Base-by-base conservation (phyloP, 345 rosid genomes). In the Aegle marmelos region DNA sequence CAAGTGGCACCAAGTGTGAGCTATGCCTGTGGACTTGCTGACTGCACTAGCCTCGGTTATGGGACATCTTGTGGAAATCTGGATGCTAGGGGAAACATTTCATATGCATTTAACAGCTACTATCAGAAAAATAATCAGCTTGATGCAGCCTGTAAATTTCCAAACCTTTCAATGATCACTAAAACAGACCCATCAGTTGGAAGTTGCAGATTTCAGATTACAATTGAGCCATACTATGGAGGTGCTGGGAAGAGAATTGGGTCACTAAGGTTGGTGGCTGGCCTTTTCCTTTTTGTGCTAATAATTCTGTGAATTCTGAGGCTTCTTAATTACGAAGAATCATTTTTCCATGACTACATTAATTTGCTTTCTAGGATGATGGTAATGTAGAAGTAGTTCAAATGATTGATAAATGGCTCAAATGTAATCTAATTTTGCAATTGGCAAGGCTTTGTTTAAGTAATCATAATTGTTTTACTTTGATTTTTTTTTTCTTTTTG, bases 91-190 rank as follows among this genome's bases (percentile, higher is more conserved):
- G 86, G 86, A 54, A 96, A 94, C 79, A 90, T 96, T 67, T 96
- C 98, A 1, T 96, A 84, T 74, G 99, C 99, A 2, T 92, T 92
- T 58, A 94, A 96, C 68, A 96, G 98, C 85, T 96, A 92, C 79
- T 96, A 82, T 83, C 99, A 96, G 91, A 88, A 39, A 30, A 78
- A 91, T 14, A 87, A 96, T 81, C 99, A 96, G 86, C 82, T 78
- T 0, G 97, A 94, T 2, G 77, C 14, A 1, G 98, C 98, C 17
- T 96, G 98, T 86, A 89, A 88, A 84, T 96, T 96, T 79, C 81
- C 93, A 6, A 90, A 92, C 79, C 71, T 94, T 41, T 85, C 93
- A 3, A 88, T 82, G 34, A 81, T 90, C 83, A 88, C 91, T 0
- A 91, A 82, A 83, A 54, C 79, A 0, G 82, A 94, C 84, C 99